These are phyloP conservation scores for Canavalia ensiformis DNA, from an alignment of 306 rosid genomes.

Conservation along the genomic window DNA sequence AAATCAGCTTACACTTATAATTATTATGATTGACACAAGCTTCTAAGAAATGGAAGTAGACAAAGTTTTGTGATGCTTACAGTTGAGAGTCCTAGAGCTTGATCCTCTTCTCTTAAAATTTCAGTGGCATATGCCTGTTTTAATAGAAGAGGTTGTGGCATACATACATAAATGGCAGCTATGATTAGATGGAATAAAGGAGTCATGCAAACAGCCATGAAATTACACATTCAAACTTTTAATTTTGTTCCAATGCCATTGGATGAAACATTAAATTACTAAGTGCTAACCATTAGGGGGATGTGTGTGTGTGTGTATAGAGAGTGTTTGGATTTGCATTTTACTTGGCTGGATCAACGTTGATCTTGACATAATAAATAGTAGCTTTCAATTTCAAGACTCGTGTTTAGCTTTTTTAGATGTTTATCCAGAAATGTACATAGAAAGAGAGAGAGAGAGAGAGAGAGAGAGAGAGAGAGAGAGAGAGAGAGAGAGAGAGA, in stretches of 20 bases:
- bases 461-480: too few species aligned
- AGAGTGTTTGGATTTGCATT: too few species aligned
- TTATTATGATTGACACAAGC: background rate
- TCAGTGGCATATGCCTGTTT: slow-evolving; percentile 84
- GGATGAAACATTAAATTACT: background rate
- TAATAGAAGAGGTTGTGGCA: slow-evolving; percentile 23
- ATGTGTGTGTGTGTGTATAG: background rate
- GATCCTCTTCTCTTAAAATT: slow-evolving; percentile 75
- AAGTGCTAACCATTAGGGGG: background rate
- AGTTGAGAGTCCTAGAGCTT: slow-evolving; percentile 82
- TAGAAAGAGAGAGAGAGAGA: too few species aligned
- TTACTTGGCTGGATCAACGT: too few species aligned
- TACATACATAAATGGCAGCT: background rate
- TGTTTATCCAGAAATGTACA: too few species aligned
- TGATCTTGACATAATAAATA: too few species aligned
- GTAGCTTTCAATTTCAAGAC: too few species aligned
- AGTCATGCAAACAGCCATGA: background rate
- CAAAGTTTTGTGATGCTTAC: slow-evolving; percentile 52
- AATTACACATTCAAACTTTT: background rate
- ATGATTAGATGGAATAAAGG: background rate
- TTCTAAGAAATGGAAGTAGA: slow-evolving; percentile 14
- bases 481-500: background rate
- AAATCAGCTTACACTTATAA: slow-evolving; percentile 40
- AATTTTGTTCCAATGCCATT: background rate
- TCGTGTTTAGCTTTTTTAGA: too few species aligned